Evolutionary conservation across 495 filamentous ascomycete species (phyloP), one percentile per base, ranked within the genome.

Genomic region (Hypoxylon lienhwacheense): DNA sequence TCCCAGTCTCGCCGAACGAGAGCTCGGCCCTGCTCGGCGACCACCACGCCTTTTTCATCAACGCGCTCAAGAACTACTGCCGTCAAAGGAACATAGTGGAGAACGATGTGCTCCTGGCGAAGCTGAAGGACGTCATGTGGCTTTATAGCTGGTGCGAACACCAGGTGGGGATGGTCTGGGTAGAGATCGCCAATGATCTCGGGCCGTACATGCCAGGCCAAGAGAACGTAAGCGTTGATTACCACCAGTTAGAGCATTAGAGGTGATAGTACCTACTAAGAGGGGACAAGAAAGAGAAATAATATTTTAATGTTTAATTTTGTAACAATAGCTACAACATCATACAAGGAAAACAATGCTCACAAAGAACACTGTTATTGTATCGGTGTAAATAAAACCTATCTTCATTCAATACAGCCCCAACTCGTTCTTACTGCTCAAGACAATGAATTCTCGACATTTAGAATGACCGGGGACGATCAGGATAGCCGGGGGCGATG

Each of bases 71-170:
- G 51, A 67, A 61, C 40, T 67, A 67, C 45, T 67, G 64, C 20
- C 43, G 45, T 32, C 55, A 48, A 55, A 52, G 64, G 19, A 35
- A 31, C 24, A 65, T 67, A 21, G 20, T 54, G 7, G 44, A 57
- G 14, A 59, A 43, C 20, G 61, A 56, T 11, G 44, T 35, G 47
- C 26, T 67, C 17, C 31, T 31, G 1, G 47, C 34, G 11, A 67
- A 63, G 33, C 32, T 67, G 10, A 53, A 56, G 31, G 58, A 63
- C 25, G 28, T 62, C 19, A 52, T 64, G 47, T 67, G 64, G 64
- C 44, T 67, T 2, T 37, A 62, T 33, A 60, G 34, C 29, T 67
- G 64, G 64, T 65, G 56, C 37, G 61, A 65, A 17, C 56, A 65
- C 28, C 61, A 67, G 37, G 24, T 67, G 1, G 11, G 34, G 7